These are phyloP conservation scores for Prunus mira DNA, from an alignment of 306 rosid genomes.

Conservation along the genomic window DNA sequence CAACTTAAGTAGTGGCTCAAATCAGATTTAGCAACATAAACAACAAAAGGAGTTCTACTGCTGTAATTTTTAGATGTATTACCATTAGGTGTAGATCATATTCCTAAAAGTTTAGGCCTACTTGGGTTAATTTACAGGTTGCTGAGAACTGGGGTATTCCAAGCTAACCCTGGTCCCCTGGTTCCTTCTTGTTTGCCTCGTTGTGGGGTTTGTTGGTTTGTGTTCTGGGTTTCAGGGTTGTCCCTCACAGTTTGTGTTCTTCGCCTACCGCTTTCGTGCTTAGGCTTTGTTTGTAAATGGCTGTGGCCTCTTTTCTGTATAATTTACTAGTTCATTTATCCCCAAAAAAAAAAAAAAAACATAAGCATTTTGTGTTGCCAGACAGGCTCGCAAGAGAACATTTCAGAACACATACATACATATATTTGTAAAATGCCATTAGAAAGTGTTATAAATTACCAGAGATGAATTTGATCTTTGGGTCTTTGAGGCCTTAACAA, in stretches of 20 bases:
- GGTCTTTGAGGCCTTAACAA: constrained; percentile 75
- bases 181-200: no score
- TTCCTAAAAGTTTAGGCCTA: background rate
- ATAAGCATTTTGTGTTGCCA: background rate
- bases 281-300: no score
- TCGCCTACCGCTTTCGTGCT: no score
- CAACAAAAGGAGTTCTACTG: background rate
- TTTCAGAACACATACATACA: background rate
- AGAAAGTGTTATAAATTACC: constrained; percentile 42
- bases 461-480: constrained; percentile 90
- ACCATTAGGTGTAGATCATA: background rate
- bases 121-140: background rate
- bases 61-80: background rate
- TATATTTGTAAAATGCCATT: background rate
- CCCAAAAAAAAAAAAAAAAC: no score
- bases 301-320: no score
- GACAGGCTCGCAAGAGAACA: background rate
- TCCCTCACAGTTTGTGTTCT: no score
- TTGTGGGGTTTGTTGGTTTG: background rate
- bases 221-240: no score
- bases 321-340: no score
- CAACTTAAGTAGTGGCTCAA: background rate
- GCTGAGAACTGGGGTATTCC: background rate
- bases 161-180: no score
- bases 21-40: background rate